A percentile compares a stretch with the other conserved stretches of the same genome.
phyloP scores from a whole-genome alignment of 345 rosid species.

The Dovyalis caffra region DNA sequence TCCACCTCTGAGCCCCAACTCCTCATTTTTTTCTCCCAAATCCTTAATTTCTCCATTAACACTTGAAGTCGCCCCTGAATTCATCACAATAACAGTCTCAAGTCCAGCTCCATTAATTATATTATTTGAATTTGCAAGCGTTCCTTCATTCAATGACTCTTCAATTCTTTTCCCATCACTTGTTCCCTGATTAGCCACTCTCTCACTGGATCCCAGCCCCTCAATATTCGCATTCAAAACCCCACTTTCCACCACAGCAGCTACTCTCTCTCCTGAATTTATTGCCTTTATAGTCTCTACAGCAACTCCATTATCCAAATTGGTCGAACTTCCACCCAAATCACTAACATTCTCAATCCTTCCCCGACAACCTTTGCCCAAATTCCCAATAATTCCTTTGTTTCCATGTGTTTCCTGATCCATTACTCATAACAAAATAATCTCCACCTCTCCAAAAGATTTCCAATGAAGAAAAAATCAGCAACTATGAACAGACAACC shows the following conservation, averaged over 20 bases:
- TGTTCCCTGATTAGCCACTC: background rate
- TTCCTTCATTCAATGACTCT: constrained; percentile 13
- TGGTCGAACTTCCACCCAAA: background rate
- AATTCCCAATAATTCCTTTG: background rate
- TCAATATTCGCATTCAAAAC: background rate
- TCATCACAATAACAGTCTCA: constrained; percentile 18
- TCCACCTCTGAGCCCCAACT: constrained; percentile 15
- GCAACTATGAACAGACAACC: background rate
- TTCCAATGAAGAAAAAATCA: background rate
- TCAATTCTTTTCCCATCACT: constrained; percentile 14
- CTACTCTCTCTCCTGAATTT: constrained; percentile 5
- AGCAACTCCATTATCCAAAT: background rate
- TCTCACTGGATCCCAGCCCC: background rate
- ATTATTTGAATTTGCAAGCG: constrained; percentile 24
- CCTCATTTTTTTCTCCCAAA: constrained; percentile 20
- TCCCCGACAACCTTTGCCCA: background rate
- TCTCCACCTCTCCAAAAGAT: constrained; percentile 16
- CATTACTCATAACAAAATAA: constrained; percentile 29
- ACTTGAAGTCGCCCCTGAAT: constrained; percentile 22
- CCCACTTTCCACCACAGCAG: background rate
- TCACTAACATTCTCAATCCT: background rate
- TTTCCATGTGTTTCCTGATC: constrained; percentile 21
- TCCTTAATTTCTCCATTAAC: constrained; percentile 26
- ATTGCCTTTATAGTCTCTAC: background rate
- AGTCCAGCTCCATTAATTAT: constrained; percentile 23